A percentile compares a stretch with the other conserved stretches of the same genome.
Conservation (phyloP, 345 rosid species). For the Dovyalis caffra region DNA sequence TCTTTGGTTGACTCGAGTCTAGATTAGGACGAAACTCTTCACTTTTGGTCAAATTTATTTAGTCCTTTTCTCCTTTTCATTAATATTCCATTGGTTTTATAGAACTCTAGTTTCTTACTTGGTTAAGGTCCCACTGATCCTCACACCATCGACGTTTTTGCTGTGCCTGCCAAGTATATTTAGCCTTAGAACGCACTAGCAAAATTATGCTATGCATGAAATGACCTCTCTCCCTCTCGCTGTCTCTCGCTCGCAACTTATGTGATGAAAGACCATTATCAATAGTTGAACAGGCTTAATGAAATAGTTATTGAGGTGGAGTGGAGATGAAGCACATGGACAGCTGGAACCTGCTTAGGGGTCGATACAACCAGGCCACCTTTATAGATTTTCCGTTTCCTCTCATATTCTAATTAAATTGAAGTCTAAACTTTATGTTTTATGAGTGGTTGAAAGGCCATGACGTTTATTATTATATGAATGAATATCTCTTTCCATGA, state of each 20-base stretch:
- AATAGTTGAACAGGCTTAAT: background rate
- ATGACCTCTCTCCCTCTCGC: too few species aligned
- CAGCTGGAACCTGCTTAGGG: constrained; percentile 6
- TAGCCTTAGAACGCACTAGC: background rate
- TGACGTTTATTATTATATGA: background rate
- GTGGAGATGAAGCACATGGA: background rate
- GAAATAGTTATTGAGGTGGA: background rate
- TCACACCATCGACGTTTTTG: background rate
- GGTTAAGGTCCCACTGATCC: constrained; percentile 6
- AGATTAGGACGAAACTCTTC: constrained; percentile 1
- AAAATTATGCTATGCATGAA: background rate
- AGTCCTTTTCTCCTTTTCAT: background rate
- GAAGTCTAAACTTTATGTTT: background rate
- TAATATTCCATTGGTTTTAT: background rate
- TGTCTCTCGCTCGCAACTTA: background rate
- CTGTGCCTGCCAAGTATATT: background rate
- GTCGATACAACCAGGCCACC: background rate
- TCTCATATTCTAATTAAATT: background rate
- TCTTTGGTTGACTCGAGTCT: constrained; percentile 25
- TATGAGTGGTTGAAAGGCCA: constrained; percentile 25
- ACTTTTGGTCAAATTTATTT: constrained; percentile 1
- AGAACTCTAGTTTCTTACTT: background rate
- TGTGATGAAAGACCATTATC: background rate
- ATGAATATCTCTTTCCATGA: constrained; percentile 24
- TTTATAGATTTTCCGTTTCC: constrained; percentile 1